A percentile compares a stretch with the other conserved stretches of the same genome.
phyloP scores from a whole-genome alignment of 441 rosid species.

The Pelargonium australe region DNA sequence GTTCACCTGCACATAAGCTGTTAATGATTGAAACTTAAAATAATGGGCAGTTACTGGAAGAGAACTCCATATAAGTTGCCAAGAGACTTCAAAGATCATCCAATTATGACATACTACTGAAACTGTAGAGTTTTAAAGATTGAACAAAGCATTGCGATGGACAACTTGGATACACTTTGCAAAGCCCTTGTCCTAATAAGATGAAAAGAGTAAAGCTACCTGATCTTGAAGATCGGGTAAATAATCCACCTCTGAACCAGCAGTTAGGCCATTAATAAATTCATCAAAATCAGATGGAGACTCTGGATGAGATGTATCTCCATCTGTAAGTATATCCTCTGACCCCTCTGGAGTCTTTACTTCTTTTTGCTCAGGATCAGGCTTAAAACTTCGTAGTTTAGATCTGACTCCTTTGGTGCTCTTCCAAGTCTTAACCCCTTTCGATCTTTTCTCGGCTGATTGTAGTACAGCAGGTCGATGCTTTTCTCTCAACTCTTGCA shows the following conservation, averaged over 20 bases:
- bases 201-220: constrained; percentile 33
- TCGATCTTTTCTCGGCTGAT: constrained; percentile 44
- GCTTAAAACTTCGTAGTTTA: constrained; percentile 59
- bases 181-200: constrained; percentile 10
- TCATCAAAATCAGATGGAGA: constrained; percentile 34
- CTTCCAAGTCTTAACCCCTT: constrained; percentile 42
- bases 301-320: constrained; percentile 25
- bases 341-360: constrained; percentile 24
- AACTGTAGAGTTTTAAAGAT: background rate
- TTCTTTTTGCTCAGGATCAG: constrained; percentile 32
- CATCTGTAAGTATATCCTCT: constrained; percentile 22
- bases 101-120: no score
- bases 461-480: constrained; percentile 50
- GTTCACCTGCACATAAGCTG: constrained; percentile 54
- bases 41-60: constrained; percentile 14
- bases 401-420: constrained; percentile 51
- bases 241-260: constrained; percentile 36
- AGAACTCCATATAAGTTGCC: background rate
- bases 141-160: constrained; percentile 6
- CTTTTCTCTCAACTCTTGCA: constrained; percentile 48
- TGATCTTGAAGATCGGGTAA: constrained; percentile 62
- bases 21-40: constrained; percentile 49
- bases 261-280: constrained; percentile 23
- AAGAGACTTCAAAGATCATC: no score
- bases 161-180: background rate